Conservation (phyloP, 805 yeast species). For the Grigorovia jiainica region DNA sequence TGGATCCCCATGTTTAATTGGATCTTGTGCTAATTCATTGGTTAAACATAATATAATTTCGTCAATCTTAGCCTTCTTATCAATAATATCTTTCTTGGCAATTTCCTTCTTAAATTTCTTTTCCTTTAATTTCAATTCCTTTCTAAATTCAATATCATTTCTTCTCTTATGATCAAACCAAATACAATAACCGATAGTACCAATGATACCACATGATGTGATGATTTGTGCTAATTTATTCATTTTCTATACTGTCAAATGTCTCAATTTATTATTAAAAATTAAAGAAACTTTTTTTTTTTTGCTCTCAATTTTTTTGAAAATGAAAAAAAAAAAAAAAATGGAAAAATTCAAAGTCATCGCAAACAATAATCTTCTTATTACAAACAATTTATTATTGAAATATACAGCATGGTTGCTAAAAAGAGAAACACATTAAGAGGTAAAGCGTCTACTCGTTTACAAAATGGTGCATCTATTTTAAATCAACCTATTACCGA, state of each 20-base stretch:
- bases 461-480: conserved; percentile 24
- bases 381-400: neutral
- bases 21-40: conserved; percentile 57
- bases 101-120: conserved; percentile 44
- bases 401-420: conserved; percentile 28
- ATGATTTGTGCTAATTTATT: no score
- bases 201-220: no score
- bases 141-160: conserved; percentile 72
- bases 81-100: conserved; percentile 36
- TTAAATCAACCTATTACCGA: neutral
- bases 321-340: neutral
- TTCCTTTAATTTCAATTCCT: conserved; percentile 51
- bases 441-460: conserved; percentile 30
- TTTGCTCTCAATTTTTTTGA: neutral
- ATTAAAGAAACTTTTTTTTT: no score
- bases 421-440: conserved; percentile 40
- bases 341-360: conserved; percentile 1
- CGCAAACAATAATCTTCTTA: neutral
- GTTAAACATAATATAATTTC: conserved; percentile 52
- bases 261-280: no score
- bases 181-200: conserved; percentile 68
- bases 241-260: no score
- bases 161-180: conserved; percentile 93
- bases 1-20: conserved; percentile 59
- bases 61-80: conserved; percentile 50